Percentiles rank a stretch among this genome's conserved stretches.
Evolutionary conservation across 805 yeast species (phyloP).

Genomic region (Metschnikowia shivogae): DNA sequence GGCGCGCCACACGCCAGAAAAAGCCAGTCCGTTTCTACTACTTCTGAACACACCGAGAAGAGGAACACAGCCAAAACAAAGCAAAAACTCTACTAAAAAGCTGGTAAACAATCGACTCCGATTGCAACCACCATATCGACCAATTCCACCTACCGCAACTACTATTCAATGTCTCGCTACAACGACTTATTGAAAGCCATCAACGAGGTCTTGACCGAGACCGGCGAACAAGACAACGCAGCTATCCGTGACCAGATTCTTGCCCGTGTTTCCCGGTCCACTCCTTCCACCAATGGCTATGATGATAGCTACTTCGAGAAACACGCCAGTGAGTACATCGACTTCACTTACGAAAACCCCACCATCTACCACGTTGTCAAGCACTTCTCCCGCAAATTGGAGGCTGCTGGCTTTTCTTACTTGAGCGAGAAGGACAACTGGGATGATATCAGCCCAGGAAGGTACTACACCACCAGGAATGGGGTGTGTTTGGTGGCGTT

Average conservation of each 20-base stretch:
- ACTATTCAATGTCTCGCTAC: slow-evolving; percentile 6
- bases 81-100: not conserved
- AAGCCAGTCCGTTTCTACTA: no score
- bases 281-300: slow-evolving; percentile 8
- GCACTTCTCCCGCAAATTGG: slow-evolving; percentile 45
- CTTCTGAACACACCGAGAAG: no score
- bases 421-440: slow-evolving; percentile 61
- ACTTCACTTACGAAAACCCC: slow-evolving; percentile 69
- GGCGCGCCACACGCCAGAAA: not conserved
- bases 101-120: no score
- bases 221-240: slow-evolving; percentile 6
- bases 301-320: slow-evolving; percentile 19
- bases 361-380: slow-evolving; percentile 71
- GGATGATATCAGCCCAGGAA: slow-evolving; percentile 46
- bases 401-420: slow-evolving; percentile 58
- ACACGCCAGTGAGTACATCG: slow-evolving; percentile 51
- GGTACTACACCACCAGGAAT: slow-evolving; percentile 64
- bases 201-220: slow-evolving; percentile 9
- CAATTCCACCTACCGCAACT: not conserved
- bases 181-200: slow-evolving; percentile 14
- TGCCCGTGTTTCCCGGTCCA: slow-evolving; percentile 6
- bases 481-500: slow-evolving; percentile 70
- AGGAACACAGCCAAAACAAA: not conserved
- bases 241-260: slow-evolving; percentile 10
- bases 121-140: no score